Evolutionary conservation across 257 asterid genomes (phyloP).

Genomic region (Solanum tarijense): DNA sequence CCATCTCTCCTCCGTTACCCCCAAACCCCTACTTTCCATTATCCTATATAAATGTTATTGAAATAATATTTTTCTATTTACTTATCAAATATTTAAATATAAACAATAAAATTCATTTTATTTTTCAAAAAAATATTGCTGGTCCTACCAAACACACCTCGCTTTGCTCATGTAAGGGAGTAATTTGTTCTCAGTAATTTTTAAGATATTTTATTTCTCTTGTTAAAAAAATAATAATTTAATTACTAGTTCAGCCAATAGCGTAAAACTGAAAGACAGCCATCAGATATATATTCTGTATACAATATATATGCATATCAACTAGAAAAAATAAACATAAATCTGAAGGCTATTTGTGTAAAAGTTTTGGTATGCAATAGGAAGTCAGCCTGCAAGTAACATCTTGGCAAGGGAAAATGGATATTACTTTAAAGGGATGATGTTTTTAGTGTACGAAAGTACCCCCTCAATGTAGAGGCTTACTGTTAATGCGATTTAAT

Average conservation of each 20-base stretch:
- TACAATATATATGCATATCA: too few relatives aligned
- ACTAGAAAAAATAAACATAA: too few relatives aligned
- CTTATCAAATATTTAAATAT: neutral
- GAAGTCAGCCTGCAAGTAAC: conserved; percentile 1
- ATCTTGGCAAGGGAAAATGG: neutral
- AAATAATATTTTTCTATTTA: neutral
- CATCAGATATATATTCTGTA: neutral
- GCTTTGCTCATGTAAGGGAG: neutral
- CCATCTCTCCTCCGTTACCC: neutral
- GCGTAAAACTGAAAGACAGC: neutral
- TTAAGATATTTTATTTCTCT: neutral
- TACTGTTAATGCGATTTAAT: neutral
- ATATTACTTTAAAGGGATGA: neutral
- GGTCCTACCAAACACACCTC: neutral
- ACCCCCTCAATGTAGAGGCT: neutral
- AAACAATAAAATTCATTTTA: neutral
- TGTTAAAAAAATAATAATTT: neutral
- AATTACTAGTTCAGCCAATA: too few relatives aligned
- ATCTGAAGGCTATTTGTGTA: neutral
- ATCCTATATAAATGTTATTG: neutral
- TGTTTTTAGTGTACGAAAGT: neutral
- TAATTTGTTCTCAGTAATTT: neutral
- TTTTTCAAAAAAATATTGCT: too few relatives aligned
- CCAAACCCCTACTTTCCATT: neutral
- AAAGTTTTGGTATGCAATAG: conserved; percentile 7